Percentiles rank a stretch among this genome's conserved stretches.
Evolutionary conservation across 1,284 basidiomycete genomes (phyloP).

Genomic region (Stygiomarasmius scandens): DNA sequence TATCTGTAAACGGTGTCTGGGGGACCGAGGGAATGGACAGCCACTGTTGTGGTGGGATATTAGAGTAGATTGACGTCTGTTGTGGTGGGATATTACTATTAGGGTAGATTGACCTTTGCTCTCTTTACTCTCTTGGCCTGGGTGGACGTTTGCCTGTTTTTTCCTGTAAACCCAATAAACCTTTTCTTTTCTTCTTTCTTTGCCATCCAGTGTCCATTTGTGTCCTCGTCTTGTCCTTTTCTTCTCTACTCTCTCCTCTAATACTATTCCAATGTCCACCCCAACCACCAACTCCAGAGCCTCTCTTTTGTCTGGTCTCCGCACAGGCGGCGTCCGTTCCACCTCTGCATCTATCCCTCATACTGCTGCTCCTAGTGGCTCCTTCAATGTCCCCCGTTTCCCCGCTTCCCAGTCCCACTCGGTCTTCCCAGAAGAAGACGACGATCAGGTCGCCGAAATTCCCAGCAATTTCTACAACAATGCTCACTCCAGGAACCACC

Average conservation of each 20-base stretch:
- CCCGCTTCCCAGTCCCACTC: conserved; percentile 43
- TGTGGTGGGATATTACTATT: background rate
- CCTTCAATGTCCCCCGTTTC: conserved; percentile 63
- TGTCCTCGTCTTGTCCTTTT: conserved; percentile 35
- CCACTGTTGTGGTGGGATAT: background rate
- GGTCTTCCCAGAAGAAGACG: conserved; percentile 53
- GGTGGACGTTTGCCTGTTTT: conserved; percentile 4
- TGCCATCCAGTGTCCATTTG: conserved; percentile 29
- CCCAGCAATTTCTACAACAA: conserved; percentile 40
- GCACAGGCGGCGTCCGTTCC: conserved; percentile 82
- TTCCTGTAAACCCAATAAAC: conserved; percentile 2
- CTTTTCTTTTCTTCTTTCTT: conserved; percentile 24
- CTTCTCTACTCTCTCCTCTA: conserved; percentile 19
- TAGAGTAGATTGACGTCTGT: background rate
- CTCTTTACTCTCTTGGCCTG: conserved; percentile 7
- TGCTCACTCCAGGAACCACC: conserved; percentile 44
- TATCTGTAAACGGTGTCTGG: conserved; percentile 52
- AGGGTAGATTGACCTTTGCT: background rate
- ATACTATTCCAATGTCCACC: conserved; percentile 51
- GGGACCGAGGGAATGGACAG: background rate
- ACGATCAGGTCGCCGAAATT: conserved; percentile 60
- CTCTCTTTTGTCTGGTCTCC: conserved; percentile 80
- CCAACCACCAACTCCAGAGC: conserved; percentile 67
- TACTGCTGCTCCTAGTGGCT: conserved; percentile 63
- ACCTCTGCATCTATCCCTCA: conserved; percentile 63